Base-by-base conservation (phyloP, 495 filamentous ascomycete genomes). In the Saxispiralis lemnorum region DNA sequence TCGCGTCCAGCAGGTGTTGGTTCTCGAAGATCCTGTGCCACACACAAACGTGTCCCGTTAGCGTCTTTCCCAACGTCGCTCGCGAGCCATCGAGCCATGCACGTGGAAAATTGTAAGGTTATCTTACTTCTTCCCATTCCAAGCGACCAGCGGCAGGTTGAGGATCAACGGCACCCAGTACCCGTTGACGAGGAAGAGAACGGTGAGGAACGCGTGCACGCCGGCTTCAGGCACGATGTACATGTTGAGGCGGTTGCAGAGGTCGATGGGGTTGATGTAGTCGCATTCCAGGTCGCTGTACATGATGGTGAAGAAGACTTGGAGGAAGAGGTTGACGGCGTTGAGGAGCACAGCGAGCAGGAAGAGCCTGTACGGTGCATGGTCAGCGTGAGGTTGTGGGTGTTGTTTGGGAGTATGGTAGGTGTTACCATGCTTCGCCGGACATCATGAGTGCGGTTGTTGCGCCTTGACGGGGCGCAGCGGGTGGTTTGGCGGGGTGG, bases 251-350 rank as follows among this genome's bases (percentile, higher is more conserved):
- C 92, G 82, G 78, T 99, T 99, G 80, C 92, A 99, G 51, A 99
- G 87, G 59, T 99, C 92, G 71, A 96, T 96, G 13, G 92, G 92
- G 69, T 99, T 99, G 69, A 99, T 96, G 67, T 99, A 99, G 68
- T 99, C 92, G 68, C 87, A 95, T 76, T 95, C 87, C 49, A 95
- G 65, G 73, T 95, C 87, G 63, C 83, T 92, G 66, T 95, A 99
- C 92, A 99, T 99, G 54, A 99, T 99, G 33, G 92, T 99, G 72
- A 99, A 99, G 72, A 99, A 99, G 45, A 99, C 92, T 66, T 99
- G 92, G 39, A 99, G 75, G 65, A 99, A 99, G 52, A 99, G 75
- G 73, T 99, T 99, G 76, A 96, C 89, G 67, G 92, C 92, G 72
- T 99, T 99, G 69, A 99, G 89, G 60, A 99, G 74, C 64, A 99